phyloP scores from a whole-genome alignment of 1,284 basidiomycete genomes.

The Rugosomyces carneus region DNA sequence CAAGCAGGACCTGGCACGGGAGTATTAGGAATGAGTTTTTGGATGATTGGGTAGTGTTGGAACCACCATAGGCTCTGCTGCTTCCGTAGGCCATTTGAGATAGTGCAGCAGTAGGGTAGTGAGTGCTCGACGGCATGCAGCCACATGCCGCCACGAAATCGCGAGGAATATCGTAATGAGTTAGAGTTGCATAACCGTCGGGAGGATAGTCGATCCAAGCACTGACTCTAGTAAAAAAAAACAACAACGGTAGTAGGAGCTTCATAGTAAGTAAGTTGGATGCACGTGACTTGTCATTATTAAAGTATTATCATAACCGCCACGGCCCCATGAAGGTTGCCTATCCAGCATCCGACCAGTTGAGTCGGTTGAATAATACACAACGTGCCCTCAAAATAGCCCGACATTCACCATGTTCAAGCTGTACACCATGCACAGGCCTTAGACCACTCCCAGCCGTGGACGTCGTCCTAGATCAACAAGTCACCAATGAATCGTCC shows the following conservation, averaged over 20 bases:
- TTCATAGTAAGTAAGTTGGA: neutral
- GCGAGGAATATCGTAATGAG: conserved; percentile 54
- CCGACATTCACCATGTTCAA: conserved; percentile 60
- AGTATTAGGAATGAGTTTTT: neutral
- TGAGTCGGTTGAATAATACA: conserved; percentile 39
- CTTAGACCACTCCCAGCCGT: conserved; percentile 60
- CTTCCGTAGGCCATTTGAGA: conserved; percentile 74
- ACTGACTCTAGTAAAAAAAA: too few species aligned
- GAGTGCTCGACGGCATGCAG: conserved; percentile 61
- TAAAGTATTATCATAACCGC: neutral
- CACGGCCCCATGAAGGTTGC: conserved; percentile 50
- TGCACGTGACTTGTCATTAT: conserved; percentile 4
- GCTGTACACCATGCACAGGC: conserved; percentile 55
- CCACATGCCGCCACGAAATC: conserved; percentile 53
- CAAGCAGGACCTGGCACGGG: conserved; percentile 45
- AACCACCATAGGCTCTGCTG: conserved; percentile 56
- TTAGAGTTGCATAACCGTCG: conserved; percentile 52
- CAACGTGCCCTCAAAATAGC: conserved; percentile 66
- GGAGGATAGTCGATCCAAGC: conserved; percentile 57
- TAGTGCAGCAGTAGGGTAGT: conserved; percentile 72
- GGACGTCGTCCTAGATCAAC: conserved; percentile 51
- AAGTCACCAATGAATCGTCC: conserved; percentile 36
- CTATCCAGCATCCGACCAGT: conserved; percentile 54
- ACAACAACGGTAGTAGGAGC: too few species aligned
- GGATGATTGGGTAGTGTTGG: neutral